Evolutionary conservation across 257 asterid genomes (phyloP).

Genomic region (Nicotiana undulata): DNA sequence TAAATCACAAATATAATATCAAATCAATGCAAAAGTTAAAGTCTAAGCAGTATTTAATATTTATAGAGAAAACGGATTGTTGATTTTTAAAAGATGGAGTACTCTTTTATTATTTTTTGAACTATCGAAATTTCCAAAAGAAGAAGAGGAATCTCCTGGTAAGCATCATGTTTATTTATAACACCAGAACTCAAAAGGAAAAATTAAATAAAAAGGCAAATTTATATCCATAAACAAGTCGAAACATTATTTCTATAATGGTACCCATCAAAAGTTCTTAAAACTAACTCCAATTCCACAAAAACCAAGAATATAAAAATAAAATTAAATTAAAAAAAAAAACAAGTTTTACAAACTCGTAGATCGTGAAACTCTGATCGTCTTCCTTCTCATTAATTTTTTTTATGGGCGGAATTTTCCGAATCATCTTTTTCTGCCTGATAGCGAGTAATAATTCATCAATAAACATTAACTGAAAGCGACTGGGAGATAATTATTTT

Average conservation of each 20-base stretch:
- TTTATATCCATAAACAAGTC: background rate
- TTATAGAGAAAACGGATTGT: no score
- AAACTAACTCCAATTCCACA: background rate
- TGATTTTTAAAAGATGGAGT: background rate
- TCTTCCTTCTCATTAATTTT: background rate
- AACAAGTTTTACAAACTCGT: background rate
- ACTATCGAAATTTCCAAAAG: background rate
- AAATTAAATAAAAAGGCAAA: background rate
- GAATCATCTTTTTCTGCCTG: background rate
- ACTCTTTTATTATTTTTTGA: background rate
- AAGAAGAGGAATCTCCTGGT: background rate
- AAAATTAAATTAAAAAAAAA: no score
- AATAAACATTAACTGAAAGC: background rate
- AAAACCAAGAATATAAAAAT: background rate
- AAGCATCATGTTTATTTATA: background rate
- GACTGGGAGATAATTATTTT: no score
- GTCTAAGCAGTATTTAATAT: no score
- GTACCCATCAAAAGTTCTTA: background rate
- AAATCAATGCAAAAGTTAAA: no score
- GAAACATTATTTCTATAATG: background rate
- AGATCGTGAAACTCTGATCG: background rate
- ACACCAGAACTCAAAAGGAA: background rate
- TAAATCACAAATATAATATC: no score
- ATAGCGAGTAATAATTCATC: background rate
- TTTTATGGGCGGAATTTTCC: background rate